Conservation (phyloP, 2,329 filamentous ascomycete genomes). For the Botrytis pseudocinerea region DNA sequence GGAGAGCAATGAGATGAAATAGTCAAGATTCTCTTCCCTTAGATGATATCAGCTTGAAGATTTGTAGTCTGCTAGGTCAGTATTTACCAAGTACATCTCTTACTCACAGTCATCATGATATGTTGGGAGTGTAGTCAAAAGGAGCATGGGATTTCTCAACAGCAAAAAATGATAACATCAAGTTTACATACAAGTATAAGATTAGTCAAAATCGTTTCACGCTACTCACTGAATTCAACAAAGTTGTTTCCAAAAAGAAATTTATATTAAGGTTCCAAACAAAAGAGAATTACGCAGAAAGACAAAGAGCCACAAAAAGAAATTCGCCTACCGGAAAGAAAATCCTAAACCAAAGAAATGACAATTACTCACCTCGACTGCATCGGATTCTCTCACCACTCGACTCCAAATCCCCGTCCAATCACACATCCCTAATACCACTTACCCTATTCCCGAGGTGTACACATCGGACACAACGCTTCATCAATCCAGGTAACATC, state of each 20-base stretch:
- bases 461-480: not conserved
- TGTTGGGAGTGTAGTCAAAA: not conserved
- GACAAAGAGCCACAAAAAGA: not conserved
- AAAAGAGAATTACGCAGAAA: not conserved
- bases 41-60: not conserved
- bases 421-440: not conserved
- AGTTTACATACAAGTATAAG: not conserved
- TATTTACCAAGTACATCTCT: not conserved
- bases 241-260: not conserved
- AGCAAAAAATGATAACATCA: not conserved
- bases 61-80: fast-evolving
- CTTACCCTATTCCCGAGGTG: not conserved
- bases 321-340: too few relatives aligned
- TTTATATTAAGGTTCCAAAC: not conserved
- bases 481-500: not conserved
- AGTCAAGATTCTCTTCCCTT: not conserved
- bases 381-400: not conserved
- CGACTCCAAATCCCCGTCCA: not conserved
- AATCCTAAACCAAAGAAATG: not conserved
- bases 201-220: not conserved
- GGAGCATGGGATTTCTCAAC: not conserved
- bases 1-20: not conserved
- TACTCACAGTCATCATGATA: not conserved
- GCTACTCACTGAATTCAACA: not conserved
- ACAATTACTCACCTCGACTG: not conserved